Conservation (phyloP, 2,329 filamentous ascomycete species). For the Sclerotinia glacialis region DNA sequence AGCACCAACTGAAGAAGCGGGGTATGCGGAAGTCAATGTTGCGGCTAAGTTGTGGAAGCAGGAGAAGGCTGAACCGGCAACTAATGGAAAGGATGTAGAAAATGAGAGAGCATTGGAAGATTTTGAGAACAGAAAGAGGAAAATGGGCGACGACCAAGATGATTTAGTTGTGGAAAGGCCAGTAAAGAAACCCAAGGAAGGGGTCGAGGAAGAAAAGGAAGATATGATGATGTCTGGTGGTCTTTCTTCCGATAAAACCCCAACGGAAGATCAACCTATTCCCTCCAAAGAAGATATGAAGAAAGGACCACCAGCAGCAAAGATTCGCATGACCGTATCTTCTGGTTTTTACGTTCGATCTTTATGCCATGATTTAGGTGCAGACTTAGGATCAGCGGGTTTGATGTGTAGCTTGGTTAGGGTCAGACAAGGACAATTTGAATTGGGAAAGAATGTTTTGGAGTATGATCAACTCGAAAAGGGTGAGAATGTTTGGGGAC, state of each 20-base stretch:
- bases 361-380: constrained; percentile 86
- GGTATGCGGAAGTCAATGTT: constrained; percentile 69
- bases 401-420: constrained; percentile 84
- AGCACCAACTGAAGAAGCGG: constrained; percentile 78
- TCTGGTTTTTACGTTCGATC: constrained; percentile 97
- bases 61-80: constrained; percentile 46
- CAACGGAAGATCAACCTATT: constrained; percentile 7
- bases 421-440: constrained; percentile 77
- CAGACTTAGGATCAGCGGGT: constrained; percentile 74
- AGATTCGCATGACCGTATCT: constrained; percentile 85
- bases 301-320: constrained; percentile 68
- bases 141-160: constrained; percentile 37
- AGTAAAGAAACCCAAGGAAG: constrained; percentile 32
- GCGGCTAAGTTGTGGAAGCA: constrained; percentile 69
- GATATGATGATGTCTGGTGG: constrained; percentile 39
- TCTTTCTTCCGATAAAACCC: constrained; percentile 29
- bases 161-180: constrained; percentile 36
- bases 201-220: constrained; percentile 1
- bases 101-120: constrained; percentile 43
- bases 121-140: constrained; percentile 37
- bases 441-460: constrained; percentile 69
- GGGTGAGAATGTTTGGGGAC: constrained; percentile 80
- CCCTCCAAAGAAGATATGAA: constrained; percentile 22
- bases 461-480: constrained; percentile 74
- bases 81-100: constrained; percentile 17